These are phyloP conservation scores for Penicillium sclerotiorum DNA, from an alignment of 2,329 filamentous ascomycete species.

Conservation along the genomic window DNA sequence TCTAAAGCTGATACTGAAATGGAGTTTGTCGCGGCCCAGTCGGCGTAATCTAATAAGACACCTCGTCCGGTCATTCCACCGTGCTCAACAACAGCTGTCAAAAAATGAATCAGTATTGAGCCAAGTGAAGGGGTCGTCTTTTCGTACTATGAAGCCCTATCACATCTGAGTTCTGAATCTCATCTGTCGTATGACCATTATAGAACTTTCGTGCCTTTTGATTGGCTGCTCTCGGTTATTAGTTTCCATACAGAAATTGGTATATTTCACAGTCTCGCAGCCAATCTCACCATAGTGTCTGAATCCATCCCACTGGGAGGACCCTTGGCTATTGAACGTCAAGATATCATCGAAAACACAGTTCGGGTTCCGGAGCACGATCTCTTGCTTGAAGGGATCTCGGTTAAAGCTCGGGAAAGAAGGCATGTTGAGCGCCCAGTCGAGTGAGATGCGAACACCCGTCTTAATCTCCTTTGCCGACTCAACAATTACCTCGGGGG, in stretches of 20 bases:
- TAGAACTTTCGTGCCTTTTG: conserved; percentile 24
- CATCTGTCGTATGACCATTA: conserved; percentile 25
- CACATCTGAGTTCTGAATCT: conserved; percentile 22
- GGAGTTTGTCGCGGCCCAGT: conserved; percentile 22
- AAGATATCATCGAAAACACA: conserved; percentile 27
- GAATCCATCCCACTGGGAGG: conserved; percentile 30
- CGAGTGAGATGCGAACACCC: conserved; percentile 28
- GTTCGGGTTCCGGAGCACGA: conserved; percentile 21
- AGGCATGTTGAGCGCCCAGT: conserved; percentile 28
- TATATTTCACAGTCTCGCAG: neutral
- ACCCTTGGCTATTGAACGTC: conserved; percentile 27
- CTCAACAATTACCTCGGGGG: conserved; percentile 43
- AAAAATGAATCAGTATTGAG: neutral
- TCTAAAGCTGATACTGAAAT: conserved; percentile 20
- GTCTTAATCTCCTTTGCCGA: conserved; percentile 49
- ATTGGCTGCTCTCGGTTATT: conserved; percentile 12
- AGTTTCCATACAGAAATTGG: neutral
- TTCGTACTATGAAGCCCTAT: conserved; percentile 24
- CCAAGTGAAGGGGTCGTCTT: neutral
- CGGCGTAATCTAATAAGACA: conserved; percentile 24
- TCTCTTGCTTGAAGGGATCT: conserved; percentile 24
- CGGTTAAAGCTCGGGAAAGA: conserved; percentile 28
- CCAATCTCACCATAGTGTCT: conserved; percentile 24
- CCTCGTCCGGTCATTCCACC: conserved; percentile 28
- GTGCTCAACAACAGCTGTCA: conserved; percentile 21